These are phyloP conservation scores for Didymella glomerata DNA, from an alignment of 2,329 filamentous ascomycete species.

Conservation along the genomic window DNA sequence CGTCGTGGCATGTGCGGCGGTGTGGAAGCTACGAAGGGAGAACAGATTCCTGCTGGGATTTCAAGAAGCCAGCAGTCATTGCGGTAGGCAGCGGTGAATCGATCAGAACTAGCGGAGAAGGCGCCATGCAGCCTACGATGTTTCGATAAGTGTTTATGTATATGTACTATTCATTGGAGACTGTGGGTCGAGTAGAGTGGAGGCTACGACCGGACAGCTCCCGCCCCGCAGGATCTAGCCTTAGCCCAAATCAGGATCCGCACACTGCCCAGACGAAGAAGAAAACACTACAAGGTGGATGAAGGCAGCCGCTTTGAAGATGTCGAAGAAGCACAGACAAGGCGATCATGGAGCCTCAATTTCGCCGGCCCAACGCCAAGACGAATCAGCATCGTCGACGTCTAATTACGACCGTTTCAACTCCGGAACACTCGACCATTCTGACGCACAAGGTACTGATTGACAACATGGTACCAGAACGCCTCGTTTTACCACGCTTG, in stretches of 20 bases:
- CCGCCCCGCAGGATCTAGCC: background rate
- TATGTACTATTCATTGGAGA: background rate
- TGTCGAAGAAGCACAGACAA: background rate
- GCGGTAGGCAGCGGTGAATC: background rate
- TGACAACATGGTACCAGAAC: background rate
- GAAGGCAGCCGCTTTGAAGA: background rate
- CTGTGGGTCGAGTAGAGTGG: background rate
- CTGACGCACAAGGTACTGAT: background rate
- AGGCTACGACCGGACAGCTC: background rate
- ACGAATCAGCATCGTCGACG: background rate
- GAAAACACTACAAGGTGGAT: background rate
- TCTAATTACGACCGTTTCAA: background rate
- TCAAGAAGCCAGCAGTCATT: background rate
- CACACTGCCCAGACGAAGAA: background rate
- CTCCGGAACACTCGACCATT: background rate
- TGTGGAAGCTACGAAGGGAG: background rate
- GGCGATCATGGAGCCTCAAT: background rate
- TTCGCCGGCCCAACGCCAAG: background rate
- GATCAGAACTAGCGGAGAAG: background rate
- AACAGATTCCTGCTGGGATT: background rate
- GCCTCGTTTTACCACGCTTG: background rate
- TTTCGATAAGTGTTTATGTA: background rate
- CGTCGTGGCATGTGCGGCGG: background rate
- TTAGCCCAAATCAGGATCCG: background rate
- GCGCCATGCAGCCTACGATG: background rate